Percentiles rank a stretch among this genome's conserved stretches.
These are phyloP conservation scores for Calocera viscosa DNA, from an alignment of 768 basidiomycete species.

Conservation along the genomic window DNA sequence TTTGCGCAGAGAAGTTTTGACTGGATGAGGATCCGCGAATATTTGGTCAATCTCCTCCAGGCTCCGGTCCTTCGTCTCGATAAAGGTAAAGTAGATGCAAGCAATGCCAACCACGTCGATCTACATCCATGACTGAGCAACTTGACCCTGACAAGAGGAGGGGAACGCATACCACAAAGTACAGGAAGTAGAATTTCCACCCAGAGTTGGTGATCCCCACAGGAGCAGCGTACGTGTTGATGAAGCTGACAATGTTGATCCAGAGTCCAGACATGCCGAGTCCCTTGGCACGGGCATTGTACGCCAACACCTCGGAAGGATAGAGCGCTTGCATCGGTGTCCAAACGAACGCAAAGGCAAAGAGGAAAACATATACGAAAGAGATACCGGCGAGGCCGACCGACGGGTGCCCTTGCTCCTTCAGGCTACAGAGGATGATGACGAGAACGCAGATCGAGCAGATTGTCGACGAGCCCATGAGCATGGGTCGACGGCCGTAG, in stretches of 20 bases:
- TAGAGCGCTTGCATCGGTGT: constrained; percentile 25
- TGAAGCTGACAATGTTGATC: constrained; percentile 20
- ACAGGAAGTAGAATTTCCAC: constrained; percentile 16
- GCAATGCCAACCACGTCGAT: constrained; percentile 21
- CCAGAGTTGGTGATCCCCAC: constrained; percentile 16
- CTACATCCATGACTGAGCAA: constrained; percentile 11
- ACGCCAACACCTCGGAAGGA: constrained; percentile 20
- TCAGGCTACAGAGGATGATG: constrained; percentile 28
- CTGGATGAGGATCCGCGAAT: constrained; percentile 17
- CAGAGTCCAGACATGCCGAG: constrained; percentile 20
- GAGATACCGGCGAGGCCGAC: constrained; percentile 25
- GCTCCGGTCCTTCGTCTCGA: constrained; percentile 21
- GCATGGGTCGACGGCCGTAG: constrained; percentile 25
- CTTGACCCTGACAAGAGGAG: not conserved
- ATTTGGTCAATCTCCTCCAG: constrained; percentile 20
- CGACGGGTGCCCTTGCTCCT: constrained; percentile 22
- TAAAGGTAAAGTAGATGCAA: constrained; percentile 21
- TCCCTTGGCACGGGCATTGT: constrained; percentile 22
- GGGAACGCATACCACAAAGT: constrained; percentile 5
- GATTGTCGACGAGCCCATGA: constrained; percentile 25
- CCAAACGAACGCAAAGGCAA: constrained; percentile 24
- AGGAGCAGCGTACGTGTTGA: constrained; percentile 22
- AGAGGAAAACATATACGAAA: constrained; percentile 21
- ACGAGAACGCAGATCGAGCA: constrained; percentile 24
- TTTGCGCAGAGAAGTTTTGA: constrained; percentile 15